Conservation (phyloP, 192 early-diverging fungal genomes). For the Podila minutissima region DNA sequence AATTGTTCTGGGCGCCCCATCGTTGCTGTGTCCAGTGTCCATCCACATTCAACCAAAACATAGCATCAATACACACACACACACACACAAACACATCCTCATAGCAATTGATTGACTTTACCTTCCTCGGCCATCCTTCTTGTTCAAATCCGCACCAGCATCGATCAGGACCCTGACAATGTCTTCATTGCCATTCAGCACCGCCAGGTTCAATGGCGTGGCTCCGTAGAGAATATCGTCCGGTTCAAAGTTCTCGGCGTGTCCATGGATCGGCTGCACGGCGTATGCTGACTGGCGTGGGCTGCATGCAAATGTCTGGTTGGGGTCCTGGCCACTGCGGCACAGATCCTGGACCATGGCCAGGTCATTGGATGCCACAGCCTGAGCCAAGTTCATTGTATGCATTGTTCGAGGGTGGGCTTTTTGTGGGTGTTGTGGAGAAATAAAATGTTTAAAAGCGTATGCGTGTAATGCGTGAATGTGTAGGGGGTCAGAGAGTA, state of each 20-base stretch:
- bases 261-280: conserved; percentile 27
- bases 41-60: not conserved
- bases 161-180: conserved; percentile 65
- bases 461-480: too few species aligned
- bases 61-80: not conserved
- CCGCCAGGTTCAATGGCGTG: conserved; percentile 67
- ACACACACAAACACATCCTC: too few species aligned
- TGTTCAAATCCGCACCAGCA: conserved; percentile 64
- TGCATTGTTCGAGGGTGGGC: not conserved
- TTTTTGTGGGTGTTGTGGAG: too few species aligned
- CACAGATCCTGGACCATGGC: conserved; percentile 47
- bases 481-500: too few species aligned
- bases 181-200: conserved; percentile 64
- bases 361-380: conserved; percentile 53
- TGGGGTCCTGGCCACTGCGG: conserved; percentile 55
- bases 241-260: conserved; percentile 35
- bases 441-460: too few species aligned
- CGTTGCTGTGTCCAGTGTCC: not conserved
- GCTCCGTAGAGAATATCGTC: conserved; percentile 57
- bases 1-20: not conserved
- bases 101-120: conserved; percentile 13
- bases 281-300: conserved; percentile 54
- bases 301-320: conserved; percentile 55
- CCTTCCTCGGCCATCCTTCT: conserved; percentile 72
- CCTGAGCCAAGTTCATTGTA: conserved; percentile 55